phyloP scores from a whole-genome alignment of 225 moss, liverwort and hornwort species.

The Physcomitrium patens region DNA sequence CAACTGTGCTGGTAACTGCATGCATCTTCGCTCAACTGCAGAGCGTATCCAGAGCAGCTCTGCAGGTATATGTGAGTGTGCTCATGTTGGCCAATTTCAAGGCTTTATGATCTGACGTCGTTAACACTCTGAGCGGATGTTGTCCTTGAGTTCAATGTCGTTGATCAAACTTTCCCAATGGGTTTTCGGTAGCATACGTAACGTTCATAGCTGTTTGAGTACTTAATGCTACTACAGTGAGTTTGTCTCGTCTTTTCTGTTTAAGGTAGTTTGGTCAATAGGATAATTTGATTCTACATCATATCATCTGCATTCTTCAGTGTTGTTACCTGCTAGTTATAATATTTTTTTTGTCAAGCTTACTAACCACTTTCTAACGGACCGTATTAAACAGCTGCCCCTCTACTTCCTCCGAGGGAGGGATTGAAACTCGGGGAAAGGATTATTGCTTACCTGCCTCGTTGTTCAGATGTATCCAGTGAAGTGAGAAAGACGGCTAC shows the following conservation, averaged over 20 bases:
- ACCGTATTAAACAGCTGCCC: constrained; percentile 60
- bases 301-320: constrained; percentile 19
- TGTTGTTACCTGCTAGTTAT: constrained; percentile 22
- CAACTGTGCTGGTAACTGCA: constrained; percentile 82
- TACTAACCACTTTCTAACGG: constrained; percentile 26
- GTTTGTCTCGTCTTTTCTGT: constrained; percentile 18
- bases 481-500: constrained; percentile 82
- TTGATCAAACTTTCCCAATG: constrained; percentile 22
- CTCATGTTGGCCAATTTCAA: constrained; percentile 8
- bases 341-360: constrained; percentile 16
- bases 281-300: constrained; percentile 7
- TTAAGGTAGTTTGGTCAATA: constrained; percentile 5
- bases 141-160: constrained; percentile 16
- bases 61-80: constrained; percentile 57
- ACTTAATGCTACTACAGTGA: constrained; percentile 12
- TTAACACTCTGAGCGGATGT: constrained; percentile 14
- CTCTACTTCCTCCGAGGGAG: constrained; percentile 87
- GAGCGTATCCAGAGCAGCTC: constrained; percentile 88
- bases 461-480: constrained; percentile 79
- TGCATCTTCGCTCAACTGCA: constrained; percentile 90
- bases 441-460: constrained; percentile 89
- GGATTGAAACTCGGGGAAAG: constrained; percentile 93
- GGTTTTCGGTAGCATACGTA: constrained; percentile 9
- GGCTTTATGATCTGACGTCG: constrained; percentile 11
- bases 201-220: constrained; percentile 11